Evolutionary conservation across 2,329 filamentous ascomycete species (phyloP).

Genomic region (Pseudogymnoascus sp.): DNA sequence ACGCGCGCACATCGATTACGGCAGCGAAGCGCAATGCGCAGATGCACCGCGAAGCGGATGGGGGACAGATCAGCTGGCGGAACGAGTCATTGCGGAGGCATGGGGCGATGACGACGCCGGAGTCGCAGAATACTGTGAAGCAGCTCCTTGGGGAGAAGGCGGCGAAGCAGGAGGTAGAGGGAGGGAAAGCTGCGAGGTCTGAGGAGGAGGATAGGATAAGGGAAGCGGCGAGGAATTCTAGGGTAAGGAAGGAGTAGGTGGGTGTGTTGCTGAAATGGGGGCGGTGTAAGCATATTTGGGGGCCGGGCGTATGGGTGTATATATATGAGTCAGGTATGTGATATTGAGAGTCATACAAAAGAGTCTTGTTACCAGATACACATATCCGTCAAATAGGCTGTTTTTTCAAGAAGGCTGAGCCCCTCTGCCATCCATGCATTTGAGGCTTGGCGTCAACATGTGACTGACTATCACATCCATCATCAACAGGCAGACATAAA

Average conservation of each 20-base stretch:
- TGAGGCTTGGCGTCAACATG: neutral
- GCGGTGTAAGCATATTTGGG: neutral
- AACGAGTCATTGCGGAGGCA: slow-evolving; percentile 48
- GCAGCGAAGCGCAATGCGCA: slow-evolving; percentile 60
- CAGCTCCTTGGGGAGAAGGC: slow-evolving; percentile 20
- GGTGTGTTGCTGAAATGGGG: neutral
- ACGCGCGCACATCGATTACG: slow-evolving; percentile 57
- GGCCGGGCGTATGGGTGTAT: neutral
- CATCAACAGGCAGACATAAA: neutral
- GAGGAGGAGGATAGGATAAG: slow-evolving; percentile 21
- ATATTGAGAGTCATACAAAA: neutral
- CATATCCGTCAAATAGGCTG: neutral
- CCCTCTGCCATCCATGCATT: neutral
- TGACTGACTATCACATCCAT: neutral
- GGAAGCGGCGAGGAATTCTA: slow-evolving; percentile 8
- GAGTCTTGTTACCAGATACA: neutral
- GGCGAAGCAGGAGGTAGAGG: slow-evolving; percentile 13
- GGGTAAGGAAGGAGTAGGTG: neutral
- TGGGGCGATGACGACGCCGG: slow-evolving; percentile 38
- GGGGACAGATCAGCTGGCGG: slow-evolving; percentile 46
- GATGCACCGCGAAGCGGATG: slow-evolving; percentile 49
- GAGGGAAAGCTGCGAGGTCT: slow-evolving; percentile 11
- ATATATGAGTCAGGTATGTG: neutral
- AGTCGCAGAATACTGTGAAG: slow-evolving; percentile 28
- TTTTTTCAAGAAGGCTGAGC: neutral